Evolutionary conservation across 768 basidiomycete species (phyloP).

Genomic region (Trametes elegans): DNA sequence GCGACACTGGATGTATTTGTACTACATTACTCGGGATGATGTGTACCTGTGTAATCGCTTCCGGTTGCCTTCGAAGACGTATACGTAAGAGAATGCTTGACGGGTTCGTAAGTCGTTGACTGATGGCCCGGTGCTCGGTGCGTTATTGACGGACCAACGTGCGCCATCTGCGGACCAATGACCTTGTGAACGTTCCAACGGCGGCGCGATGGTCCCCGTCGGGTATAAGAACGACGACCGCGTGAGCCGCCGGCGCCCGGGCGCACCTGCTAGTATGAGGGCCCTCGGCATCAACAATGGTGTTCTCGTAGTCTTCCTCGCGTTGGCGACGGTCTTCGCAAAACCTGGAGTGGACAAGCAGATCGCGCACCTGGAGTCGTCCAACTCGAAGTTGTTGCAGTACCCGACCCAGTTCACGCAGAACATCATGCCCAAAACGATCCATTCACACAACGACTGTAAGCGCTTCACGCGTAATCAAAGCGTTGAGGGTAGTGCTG

Average conservation of each 20-base stretch:
- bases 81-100: too few relatives aligned
- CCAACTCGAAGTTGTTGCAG: constrained; percentile 38
- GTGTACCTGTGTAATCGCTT: too few relatives aligned
- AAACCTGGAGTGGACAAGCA: constrained; percentile 23
- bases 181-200: constrained; percentile 1
- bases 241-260: too few relatives aligned
- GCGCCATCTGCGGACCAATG: constrained; percentile 7
- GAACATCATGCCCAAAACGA: constrained; percentile 43
- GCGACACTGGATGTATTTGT: constrained; percentile 2
- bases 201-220: background rate
- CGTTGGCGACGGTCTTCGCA: constrained; percentile 2
- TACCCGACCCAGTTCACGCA: constrained; percentile 51
- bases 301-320: background rate
- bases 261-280: constrained; percentile 8
- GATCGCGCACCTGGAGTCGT: constrained; percentile 21
- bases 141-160: constrained; percentile 6
- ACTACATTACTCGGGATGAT: background rate
- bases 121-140: too few relatives aligned
- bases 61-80: too few relatives aligned
- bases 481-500: background rate
- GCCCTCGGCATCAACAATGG: background rate
- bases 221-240: background rate
- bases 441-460: constrained; percentile 61
- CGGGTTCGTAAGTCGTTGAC: too few relatives aligned
- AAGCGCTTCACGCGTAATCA: constrained; percentile 8